Base-by-base conservation (phyloP, 139 green algal species). In the Picochlorum sp. region DNA sequence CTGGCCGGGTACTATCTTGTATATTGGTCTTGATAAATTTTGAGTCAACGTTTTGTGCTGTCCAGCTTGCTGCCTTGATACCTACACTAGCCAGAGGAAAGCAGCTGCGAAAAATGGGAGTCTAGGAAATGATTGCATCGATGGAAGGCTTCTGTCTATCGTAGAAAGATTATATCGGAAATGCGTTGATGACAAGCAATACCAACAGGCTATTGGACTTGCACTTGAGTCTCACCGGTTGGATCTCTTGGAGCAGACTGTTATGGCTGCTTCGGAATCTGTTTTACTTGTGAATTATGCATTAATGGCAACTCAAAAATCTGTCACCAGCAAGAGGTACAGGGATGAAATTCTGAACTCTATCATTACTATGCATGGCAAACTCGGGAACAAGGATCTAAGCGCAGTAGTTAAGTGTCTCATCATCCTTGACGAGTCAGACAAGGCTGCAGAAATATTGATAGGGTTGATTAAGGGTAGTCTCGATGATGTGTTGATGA, bases 41-140 rank as follows among this genome's bases (percentile, higher is more conserved):
- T 40, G 28, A n/a, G n/a, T n/a, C n/a, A n/a, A n/a, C n/a, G n/a
- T n/a, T n/a, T n/a, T n/a, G n/a, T n/a, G n/a, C n/a, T n/a, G n/a
- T n/a, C n/a, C n/a, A n/a, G 89, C 90, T 7, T 83, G 90, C 28
- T 95, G 85, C 65, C 81, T 98, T 58, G 93, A 99, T 80, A 70
- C 83, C 57, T 99, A 98, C 73, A 83, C 96, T 36, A 79, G 77
- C 51, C 57, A 75, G 59, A 74, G 83, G 1, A 50, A 76, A 7
- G 77, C 74, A 10, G 36, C 65, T 53, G 59, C 67, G 2, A 65
- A 76, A 40, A 61, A 65, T 41, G 54, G 41, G 14, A 50, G 51
- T 32, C 33, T 44, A 14, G 73, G 74, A 7, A 68, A 64, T 29
- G 58, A 65, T 3, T 13, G 9, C 18, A 79, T 95, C 8, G 92